These are phyloP conservation scores for Nissolia schottii DNA, from an alignment of 306 rosid genomes.

Conservation along the genomic window DNA sequence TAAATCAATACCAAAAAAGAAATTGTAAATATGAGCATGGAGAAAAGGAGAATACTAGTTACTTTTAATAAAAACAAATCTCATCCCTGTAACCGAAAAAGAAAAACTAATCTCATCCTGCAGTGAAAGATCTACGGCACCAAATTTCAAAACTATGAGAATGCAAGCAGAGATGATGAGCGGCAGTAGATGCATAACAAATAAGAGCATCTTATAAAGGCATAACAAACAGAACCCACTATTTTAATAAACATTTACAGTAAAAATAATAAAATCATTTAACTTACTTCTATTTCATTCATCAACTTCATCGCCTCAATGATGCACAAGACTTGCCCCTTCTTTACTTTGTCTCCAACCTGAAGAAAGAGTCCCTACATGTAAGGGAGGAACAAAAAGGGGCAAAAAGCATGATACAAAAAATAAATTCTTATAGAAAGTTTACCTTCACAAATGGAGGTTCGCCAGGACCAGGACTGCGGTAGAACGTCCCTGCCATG, in stretches of 20 bases:
- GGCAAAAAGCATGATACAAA: neutral
- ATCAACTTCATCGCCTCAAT: conserved; percentile 88
- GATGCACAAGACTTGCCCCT: conserved; percentile 72
- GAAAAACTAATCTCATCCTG: neutral
- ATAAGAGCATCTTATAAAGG: conserved; percentile 16
- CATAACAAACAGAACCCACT: neutral
- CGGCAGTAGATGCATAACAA: neutral
- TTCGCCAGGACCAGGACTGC: conserved; percentile 65
- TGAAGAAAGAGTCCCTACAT: conserved; percentile 28
- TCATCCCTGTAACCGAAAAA: too few relatives aligned
- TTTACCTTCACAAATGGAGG: conserved; percentile 76
- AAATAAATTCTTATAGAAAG: neutral
- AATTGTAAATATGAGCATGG: neutral
- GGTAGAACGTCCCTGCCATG: conserved; percentile 82
- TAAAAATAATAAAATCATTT: neutral
- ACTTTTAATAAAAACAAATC: neutral
- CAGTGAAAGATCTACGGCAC: neutral
- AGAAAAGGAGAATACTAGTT: neutral
- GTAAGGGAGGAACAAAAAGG: conserved; percentile 1
- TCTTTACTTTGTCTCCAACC: conserved; percentile 79
- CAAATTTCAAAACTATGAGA: neutral
- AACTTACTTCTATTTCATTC: conserved; percentile 84
- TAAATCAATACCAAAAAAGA: neutral
- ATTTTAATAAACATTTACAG: neutral
- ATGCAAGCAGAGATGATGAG: neutral